Base-by-base conservation (phyloP, 2,329 filamentous ascomycete species). In the Colletotrichum godetiae region DNA sequence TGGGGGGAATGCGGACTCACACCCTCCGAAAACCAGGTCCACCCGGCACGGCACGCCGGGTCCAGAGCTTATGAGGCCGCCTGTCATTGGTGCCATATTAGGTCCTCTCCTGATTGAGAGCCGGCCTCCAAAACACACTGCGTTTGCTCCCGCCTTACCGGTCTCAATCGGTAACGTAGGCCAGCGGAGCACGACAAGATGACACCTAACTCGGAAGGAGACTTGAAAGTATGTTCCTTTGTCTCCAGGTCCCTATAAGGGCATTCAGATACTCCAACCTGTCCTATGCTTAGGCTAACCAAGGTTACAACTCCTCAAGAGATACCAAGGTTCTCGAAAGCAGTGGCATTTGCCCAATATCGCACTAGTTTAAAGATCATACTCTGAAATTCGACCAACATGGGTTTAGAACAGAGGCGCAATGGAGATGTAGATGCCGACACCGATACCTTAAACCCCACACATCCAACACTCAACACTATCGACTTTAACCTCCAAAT, bases 401-500 rank as follows among this genome's bases (percentile, higher is more conserved):
- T 73, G 70, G 60, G 66, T 0, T 13, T 72, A 3, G 57, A 15
- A 15, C 55, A n/a, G 19, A 22, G n/a, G 8, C 3, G 1, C 29
- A 19, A 27, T n/a, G 19, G 15, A 1, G 19, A 49, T 12, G 5
- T 6, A 29, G 52, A 66, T 15, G 4, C 12, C 1, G 57, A 67
- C 5, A 5, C 31, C 8, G 72, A 63, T 0, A 8, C 37, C 0
- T 11, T 68, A 4, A 2, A 27, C 0, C 15, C 57, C 4, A 46
- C 72, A 3, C 55, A 74, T 33, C 72, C 72, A 15, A 72, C 72
- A 4, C 57, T 70, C 37, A 72, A 27, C 27, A 76, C 67, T 2
- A 72, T 72, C 0, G 76, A 77, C 31, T 73, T 76, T 8, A 66
- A 68, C 1, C 72, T 77, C 1, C 76, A 77, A 31, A 75, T 76